Evolutionary conservation across 2,329 filamentous ascomycete genomes (phyloP), one percentile per base, ranked within the genome.

Genomic region (Fusarium armeniacum): DNA sequence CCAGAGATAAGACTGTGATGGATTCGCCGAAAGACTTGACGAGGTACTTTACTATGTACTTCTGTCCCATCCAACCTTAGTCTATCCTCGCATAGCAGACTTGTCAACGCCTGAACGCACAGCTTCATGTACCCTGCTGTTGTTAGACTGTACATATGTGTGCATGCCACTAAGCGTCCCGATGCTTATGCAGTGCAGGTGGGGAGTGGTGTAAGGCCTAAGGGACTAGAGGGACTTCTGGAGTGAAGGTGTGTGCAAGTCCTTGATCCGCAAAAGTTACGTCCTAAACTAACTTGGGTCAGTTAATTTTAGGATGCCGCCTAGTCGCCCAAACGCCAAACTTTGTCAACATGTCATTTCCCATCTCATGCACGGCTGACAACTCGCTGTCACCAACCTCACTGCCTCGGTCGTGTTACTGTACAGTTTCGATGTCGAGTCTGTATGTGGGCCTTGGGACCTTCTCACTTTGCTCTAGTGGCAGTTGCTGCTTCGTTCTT

Each of bases 281-380:
- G 53, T 65, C 28, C 49, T 50, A 52, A 35, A 26, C 58, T 57
- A 58, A 70, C 57, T 44, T 62, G 41, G 61, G n/a, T 22, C 46
- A 54, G 54, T 54, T 65, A 65, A 65, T 49, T 64, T 65, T 65
- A 65, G 62, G 62, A 54, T 60, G 58, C 47, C 53, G 59, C 59
- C 53, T 65, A 54, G 60, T 61, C 62, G 47, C 46, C 62, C 50
- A 56, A 65, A 62, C 33, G 43, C 65, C 57, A 62, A 60, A 66
- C 58, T 70, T 45, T 45, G 62, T 67, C 60, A 59, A 60, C 53
- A 55, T 66, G 65, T 75, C 73, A 75, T 75, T 74, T 75, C 73
- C 72, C 65, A 59, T 47, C 36, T 53, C 54, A 63, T 63, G 62
- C 64, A 59, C 65, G 61, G 71, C 68, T 74, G 70, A 72, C 66